phyloP scores from a whole-genome alignment of 805 yeast species.

The Candida parachauliodes region DNA sequence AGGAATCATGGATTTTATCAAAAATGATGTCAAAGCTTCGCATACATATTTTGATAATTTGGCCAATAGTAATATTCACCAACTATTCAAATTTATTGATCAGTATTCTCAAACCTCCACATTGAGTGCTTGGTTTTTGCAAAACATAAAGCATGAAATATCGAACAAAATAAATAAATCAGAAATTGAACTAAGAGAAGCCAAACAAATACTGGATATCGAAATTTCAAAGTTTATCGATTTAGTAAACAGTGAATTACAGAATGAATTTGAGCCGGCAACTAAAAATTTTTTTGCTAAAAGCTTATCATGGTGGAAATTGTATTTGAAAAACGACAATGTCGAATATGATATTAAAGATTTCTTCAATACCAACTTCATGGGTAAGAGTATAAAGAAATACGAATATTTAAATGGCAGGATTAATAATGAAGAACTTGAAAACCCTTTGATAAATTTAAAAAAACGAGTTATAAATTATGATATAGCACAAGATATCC shows the following conservation, averaged over 20 bases:
- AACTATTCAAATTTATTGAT: conserved; percentile 27
- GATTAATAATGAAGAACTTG: conserved; percentile 18
- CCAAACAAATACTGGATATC: conserved; percentile 18
- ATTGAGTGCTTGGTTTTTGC: conserved; percentile 21
- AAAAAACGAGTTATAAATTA: conserved; percentile 28
- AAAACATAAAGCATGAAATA: conserved; percentile 15
- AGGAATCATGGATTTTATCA: conserved; percentile 29
- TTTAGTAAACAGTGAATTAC: conserved; percentile 34
- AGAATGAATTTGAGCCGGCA: conserved; percentile 28
- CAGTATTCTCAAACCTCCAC: conserved; percentile 24
- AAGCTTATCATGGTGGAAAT: conserved; percentile 38
- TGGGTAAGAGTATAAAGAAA: conserved; percentile 36
- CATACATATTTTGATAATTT: conserved; percentile 25
- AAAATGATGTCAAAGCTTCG: conserved; percentile 30
- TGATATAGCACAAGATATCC: conserved; percentile 30
- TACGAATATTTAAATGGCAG: conserved; percentile 38
- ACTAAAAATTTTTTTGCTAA: conserved; percentile 26
- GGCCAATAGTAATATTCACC: conserved; percentile 34
- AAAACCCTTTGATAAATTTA: conserved; percentile 28
- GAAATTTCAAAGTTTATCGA: conserved; percentile 27
- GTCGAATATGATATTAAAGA: conserved; percentile 42
- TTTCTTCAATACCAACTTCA: conserved; percentile 29
- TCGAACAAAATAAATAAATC: conserved; percentile 13
- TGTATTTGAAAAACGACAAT: conserved; percentile 40
- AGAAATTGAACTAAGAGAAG: conserved; percentile 12